phyloP scores from a whole-genome alignment of 1,139 yeast species.

The Geotrichum cucujoidarum region DNA sequence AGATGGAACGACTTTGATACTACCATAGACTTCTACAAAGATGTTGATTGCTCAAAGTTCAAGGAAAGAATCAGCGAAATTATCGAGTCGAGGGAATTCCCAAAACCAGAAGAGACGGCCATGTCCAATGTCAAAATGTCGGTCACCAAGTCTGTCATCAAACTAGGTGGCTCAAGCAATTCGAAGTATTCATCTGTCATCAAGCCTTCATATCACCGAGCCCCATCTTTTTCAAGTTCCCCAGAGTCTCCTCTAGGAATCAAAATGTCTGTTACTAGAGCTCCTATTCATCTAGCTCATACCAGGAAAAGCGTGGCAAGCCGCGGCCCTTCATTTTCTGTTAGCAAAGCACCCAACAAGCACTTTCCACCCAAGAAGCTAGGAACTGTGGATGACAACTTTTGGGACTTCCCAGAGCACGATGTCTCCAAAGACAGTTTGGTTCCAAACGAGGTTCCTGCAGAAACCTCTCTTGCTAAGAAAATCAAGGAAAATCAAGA shows the following conservation, averaged over 20 bases:
- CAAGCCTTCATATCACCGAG: background rate
- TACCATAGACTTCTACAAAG: slow-evolving; percentile 9
- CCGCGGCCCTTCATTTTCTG: slow-evolving; percentile 8
- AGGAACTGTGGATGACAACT: slow-evolving; percentile 17
- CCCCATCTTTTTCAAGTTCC: slow-evolving; percentile 1
- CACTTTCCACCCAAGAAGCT: background rate
- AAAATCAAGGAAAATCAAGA: too few species aligned
- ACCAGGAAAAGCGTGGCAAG: background rate
- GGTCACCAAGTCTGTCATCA: slow-evolving; percentile 6
- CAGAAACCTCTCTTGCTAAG: background rate
- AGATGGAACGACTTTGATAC: slow-evolving; percentile 9
- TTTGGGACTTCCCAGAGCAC: slow-evolving; percentile 17
- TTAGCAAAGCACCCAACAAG: background rate
- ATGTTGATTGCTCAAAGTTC: background rate
- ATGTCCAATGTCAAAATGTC: slow-evolving; percentile 14
- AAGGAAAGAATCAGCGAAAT: background rate
- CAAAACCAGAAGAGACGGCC: slow-evolving; percentile 11
- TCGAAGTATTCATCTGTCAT: background rate
- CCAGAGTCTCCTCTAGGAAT: background rate
- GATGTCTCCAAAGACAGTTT: too few species aligned
- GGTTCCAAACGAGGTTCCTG: too few species aligned
- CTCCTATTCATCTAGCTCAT: slow-evolving; percentile 3
- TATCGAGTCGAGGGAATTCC: slow-evolving; percentile 10
- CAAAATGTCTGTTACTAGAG: slow-evolving; percentile 12
- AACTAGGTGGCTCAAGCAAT: background rate